Percentiles rank a stretch among this genome's conserved stretches.
These are phyloP conservation scores for Cryptococcus jaspeensis DNA, from an alignment of 1,284 basidiomycete genomes.

Conservation along the genomic window DNA sequence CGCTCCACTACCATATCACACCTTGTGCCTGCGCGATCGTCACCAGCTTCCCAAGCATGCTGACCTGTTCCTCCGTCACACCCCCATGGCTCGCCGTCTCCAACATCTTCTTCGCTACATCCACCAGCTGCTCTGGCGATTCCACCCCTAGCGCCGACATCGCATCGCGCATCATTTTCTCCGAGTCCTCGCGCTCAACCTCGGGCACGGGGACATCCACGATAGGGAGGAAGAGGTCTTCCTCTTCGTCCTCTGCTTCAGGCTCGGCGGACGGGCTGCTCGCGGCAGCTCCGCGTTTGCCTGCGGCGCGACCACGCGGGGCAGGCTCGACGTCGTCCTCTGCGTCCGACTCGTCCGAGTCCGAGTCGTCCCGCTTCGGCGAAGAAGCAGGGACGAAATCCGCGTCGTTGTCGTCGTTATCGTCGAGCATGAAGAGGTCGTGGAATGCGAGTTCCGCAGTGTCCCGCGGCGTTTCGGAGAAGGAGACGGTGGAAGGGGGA, in stretches of 20 bases:
- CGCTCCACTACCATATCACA: conserved; percentile 4
- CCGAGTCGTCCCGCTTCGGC: conserved; percentile 17
- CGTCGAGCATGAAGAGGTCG: conserved; percentile 28
- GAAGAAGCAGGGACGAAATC: conserved; percentile 37
- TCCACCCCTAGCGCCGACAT: conserved; percentile 22
- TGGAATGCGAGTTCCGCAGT: conserved; percentile 18
- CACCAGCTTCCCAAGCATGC: conserved; percentile 17
- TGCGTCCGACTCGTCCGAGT: conserved; percentile 21
- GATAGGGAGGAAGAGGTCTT: conserved; percentile 20
- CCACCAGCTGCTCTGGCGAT: conserved; percentile 18
- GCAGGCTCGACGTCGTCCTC: conserved; percentile 9
- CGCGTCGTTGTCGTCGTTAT: conserved; percentile 34
- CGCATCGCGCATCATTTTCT: conserved; percentile 16
- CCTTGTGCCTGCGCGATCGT: conserved; percentile 22
- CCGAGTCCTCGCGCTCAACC: conserved; percentile 11
- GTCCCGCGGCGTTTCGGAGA: conserved; percentile 2
- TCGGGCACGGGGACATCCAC: conserved; percentile 18
- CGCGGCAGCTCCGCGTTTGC: conserved; percentile 2
- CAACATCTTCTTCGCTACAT: conserved; percentile 21
- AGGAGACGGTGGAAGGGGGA: not conserved
- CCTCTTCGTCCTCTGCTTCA: conserved; percentile 19
- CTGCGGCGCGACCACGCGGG: not conserved
- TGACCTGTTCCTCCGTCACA: conserved; percentile 20
- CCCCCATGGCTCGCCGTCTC: conserved; percentile 22
- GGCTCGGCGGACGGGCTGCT: not conserved